These are phyloP conservation scores for Colletotrichum filicis DNA, from an alignment of 2,329 filamentous ascomycete genomes.

Conservation along the genomic window DNA sequence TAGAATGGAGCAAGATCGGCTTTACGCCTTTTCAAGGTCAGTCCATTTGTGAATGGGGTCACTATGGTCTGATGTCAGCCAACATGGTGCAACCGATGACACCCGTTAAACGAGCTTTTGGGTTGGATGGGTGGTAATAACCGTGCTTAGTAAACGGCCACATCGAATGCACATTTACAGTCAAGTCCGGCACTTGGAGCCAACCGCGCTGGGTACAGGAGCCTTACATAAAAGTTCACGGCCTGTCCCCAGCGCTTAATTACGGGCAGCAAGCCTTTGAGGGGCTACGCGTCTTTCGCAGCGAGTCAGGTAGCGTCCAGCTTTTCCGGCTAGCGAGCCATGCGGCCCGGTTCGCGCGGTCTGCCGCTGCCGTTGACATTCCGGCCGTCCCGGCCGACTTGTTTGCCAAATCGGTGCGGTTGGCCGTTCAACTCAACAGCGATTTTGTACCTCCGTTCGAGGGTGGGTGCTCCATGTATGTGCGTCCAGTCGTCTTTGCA, in stretches of 20 bases:
- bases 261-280: not conserved
- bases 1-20: not conserved
- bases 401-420: constrained; percentile 67
- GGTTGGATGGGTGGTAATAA: not conserved
- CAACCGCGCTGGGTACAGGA: not conserved
- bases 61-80: not conserved
- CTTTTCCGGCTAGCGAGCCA: not conserved
- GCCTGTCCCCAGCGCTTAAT: not conserved
- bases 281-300: not conserved
- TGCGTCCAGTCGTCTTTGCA: constrained; percentile 75
- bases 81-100: not conserved
- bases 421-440: constrained; percentile 73
- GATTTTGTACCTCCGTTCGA: constrained; percentile 74
- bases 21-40: not conserved
- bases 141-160: not conserved
- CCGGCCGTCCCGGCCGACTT: constrained; percentile 68
- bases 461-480: constrained; percentile 73
- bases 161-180: not conserved
- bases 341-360: not conserved
- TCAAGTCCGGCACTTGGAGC: not conserved
- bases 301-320: not conserved
- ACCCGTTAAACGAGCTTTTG: not conserved
- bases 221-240: not conserved
- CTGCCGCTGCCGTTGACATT: constrained; percentile 60
- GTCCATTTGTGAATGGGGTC: not conserved